Conservation (phyloP, 768 basidiomycete genomes). For the Lentinula boryana region DNA sequence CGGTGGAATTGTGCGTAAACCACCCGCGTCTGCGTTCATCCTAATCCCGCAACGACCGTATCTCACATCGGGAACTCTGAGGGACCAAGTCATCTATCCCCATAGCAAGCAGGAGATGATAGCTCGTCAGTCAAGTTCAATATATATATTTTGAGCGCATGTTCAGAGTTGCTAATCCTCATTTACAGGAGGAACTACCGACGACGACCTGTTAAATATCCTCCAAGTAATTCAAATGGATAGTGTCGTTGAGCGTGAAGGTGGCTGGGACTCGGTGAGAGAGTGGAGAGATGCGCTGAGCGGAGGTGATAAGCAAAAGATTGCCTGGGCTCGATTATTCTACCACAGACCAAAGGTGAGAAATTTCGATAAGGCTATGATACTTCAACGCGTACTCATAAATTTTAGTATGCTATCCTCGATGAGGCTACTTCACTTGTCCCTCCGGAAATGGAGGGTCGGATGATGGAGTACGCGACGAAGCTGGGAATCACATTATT, state of each 20-base stretch:
- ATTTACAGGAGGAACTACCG: slow-evolving; percentile 57
- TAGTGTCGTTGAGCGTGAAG: slow-evolving; percentile 83
- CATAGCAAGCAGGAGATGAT: slow-evolving; percentile 80
- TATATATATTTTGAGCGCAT: not conserved
- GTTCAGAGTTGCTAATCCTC: not conserved
- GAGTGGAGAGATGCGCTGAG: slow-evolving; percentile 94
- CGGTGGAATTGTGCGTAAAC: slow-evolving; percentile 81
- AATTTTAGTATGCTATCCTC: slow-evolving; percentile 82
- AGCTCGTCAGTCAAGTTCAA: slow-evolving; percentile 42
- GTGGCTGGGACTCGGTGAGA: slow-evolving; percentile 87
- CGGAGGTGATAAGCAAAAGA: slow-evolving; percentile 95
- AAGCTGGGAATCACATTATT: slow-evolving; percentile 84
- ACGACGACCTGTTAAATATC: slow-evolving; percentile 66
- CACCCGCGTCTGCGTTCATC: slow-evolving; percentile 82
- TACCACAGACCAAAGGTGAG: slow-evolving; percentile 89
- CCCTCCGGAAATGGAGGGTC: slow-evolving; percentile 85
- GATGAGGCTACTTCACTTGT: slow-evolving; percentile 97
- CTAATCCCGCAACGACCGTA: slow-evolving; percentile 96
- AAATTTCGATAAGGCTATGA: slow-evolving; percentile 3
- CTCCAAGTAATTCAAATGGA: slow-evolving; percentile 81
- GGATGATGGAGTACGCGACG: slow-evolving; percentile 93
- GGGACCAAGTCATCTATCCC: slow-evolving; percentile 97
- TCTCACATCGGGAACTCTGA: slow-evolving; percentile 85
- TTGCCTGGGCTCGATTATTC: slow-evolving; percentile 95
- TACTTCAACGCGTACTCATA: not conserved